phyloP scores from a whole-genome alignment of 2,329 filamentous ascomycete species.

The Sphaerulina vaccinii region DNA sequence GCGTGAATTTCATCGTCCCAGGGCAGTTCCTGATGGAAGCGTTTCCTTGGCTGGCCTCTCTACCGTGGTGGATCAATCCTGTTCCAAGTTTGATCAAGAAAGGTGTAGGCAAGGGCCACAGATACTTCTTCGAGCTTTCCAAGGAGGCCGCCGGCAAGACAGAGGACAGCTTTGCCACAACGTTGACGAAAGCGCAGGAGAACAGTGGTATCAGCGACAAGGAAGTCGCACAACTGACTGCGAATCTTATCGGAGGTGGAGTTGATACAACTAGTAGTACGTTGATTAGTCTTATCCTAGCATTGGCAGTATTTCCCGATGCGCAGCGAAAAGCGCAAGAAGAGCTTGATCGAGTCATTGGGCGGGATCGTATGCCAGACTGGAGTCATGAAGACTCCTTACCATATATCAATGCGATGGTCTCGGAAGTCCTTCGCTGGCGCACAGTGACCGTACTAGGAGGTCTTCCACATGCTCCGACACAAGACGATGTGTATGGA shows the following conservation, averaged over 20 bases:
- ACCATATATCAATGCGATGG: constrained; percentile 31
- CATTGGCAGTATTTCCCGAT: neutral
- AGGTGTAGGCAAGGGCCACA: neutral
- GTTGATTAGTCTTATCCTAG: constrained; percentile 12
- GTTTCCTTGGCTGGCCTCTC: neutral
- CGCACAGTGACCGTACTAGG: constrained; percentile 20
- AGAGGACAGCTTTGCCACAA: neutral
- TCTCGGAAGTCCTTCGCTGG: constrained; percentile 38
- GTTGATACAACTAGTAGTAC: constrained; percentile 9
- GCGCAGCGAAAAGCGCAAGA: constrained; percentile 24
- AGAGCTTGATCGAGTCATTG: constrained; percentile 32
- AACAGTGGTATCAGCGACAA: neutral
- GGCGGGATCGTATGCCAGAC: constrained; percentile 25
- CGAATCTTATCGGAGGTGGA: constrained; percentile 7
- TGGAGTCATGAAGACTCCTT: constrained; percentile 28
- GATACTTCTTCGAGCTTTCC: neutral
- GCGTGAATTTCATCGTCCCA: constrained; percentile 22
- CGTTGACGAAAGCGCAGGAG: neutral
- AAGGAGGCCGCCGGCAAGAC: neutral
- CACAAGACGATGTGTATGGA: constrained; percentile 24
- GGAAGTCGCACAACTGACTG: neutral
- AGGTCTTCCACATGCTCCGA: constrained; percentile 40
- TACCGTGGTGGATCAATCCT: neutral
- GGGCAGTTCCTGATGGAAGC: constrained; percentile 23
- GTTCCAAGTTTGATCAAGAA: neutral